Evolutionary conservation across 2,329 filamentous ascomycete genomes (phyloP).

Genomic region (Delphinella strobiligena): DNA sequence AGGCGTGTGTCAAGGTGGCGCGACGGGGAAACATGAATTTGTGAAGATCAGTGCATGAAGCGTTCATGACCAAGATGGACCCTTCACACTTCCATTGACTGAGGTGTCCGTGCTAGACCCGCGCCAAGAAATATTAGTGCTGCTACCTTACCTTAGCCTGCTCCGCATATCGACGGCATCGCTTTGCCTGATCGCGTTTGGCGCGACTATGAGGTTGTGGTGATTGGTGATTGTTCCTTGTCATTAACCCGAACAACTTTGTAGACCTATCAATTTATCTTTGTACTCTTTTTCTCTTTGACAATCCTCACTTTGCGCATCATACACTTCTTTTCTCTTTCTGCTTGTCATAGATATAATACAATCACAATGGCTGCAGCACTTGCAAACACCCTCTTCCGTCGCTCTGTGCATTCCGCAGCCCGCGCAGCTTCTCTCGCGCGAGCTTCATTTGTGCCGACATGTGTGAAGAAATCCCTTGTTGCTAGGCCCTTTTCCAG

Average conservation of each 20-base stretch:
- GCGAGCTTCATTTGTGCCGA: neutral
- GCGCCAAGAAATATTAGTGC: no score
- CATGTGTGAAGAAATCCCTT: neutral
- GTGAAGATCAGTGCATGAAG: no score
- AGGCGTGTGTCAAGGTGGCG: neutral
- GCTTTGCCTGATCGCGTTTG: neutral
- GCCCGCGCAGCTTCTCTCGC: neutral
- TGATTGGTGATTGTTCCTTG: neutral
- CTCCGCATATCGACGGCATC: neutral
- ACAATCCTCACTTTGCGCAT: neutral
- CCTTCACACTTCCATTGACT: no score
- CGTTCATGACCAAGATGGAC: no score
- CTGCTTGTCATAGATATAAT: no score
- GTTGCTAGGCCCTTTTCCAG: neutral
- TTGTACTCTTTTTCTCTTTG: neutral
- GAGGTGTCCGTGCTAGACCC: no score
- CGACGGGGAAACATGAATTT: slow-evolving; percentile 1
- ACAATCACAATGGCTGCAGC: neutral
- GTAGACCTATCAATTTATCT: neutral
- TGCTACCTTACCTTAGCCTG: no score
- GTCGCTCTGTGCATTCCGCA: neutral
- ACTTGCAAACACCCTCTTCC: neutral
- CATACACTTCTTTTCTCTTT: no score
- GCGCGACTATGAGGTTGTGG: neutral
- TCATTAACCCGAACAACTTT: neutral